phyloP scores from a whole-genome alignment of 495 filamentous ascomycete genomes.

The Penicillium pulvis region DNA sequence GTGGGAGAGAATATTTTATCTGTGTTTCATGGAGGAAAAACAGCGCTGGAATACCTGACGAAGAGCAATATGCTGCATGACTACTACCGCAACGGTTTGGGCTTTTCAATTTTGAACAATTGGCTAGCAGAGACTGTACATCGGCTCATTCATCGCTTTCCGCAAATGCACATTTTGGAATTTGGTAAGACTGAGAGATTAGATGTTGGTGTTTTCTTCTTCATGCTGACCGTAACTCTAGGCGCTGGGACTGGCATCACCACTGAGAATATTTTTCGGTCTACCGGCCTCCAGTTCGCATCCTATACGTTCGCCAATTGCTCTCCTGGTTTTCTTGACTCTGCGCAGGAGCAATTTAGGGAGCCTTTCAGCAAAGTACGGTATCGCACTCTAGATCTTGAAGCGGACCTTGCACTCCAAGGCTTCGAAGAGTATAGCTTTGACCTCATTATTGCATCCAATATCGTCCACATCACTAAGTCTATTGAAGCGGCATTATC shows the following conservation, averaged over 20 bases:
- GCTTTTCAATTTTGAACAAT: neutral
- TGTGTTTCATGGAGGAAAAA: neutral
- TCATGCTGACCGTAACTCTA: neutral
- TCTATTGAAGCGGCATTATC: neutral
- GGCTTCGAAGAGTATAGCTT: conserved; percentile 5
- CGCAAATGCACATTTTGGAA: neutral
- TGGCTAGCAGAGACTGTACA: neutral
- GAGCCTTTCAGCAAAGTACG: neutral
- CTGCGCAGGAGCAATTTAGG: neutral
- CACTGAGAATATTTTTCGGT: neutral
- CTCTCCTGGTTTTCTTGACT: neutral
- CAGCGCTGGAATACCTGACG: neutral
- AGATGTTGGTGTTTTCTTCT: neutral
- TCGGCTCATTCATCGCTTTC: neutral
- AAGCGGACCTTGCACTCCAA: neutral
- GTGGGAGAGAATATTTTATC: neutral
- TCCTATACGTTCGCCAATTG: neutral
- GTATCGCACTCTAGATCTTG: conserved; percentile 1
- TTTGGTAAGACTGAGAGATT: neutral
- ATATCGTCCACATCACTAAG: neutral
- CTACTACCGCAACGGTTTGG: neutral
- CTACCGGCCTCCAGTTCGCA: neutral
- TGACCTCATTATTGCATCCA: conserved; percentile 9
- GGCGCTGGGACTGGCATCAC: neutral
- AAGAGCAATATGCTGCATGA: neutral